Evolutionary conservation across 192 early-diverging fungal species (phyloP), one percentile per base, ranked within the genome.

Genomic region (Endogone sp.): DNA sequence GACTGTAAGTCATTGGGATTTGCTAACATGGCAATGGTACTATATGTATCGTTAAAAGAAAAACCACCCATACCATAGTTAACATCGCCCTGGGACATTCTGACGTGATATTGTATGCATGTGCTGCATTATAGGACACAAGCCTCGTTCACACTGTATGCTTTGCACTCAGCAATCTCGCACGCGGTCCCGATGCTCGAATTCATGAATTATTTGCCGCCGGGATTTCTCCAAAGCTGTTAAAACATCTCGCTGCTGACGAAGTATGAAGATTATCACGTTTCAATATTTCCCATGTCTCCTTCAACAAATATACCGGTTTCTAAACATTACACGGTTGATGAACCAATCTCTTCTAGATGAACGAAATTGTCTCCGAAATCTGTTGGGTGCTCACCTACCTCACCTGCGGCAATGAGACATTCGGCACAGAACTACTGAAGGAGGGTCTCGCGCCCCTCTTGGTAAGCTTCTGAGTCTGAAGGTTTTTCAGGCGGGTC

Each of bases 111-210:
- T n/a, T n/a, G n/a, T n/a, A n/a, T n/a, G n/a, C n/a, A n/a, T n/a
- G n/a, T n/a, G n/a, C n/a, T 49, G 49, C 3, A 63, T 57, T 10
- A 13, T 55, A 81, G 73, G 84, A 88, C 62, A 56, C 75, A 16
- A 65, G 68, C 28, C 59, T 89, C 23, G 68, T 88, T 11, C 90
- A 90, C 69, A 90, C 89, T 0, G 81, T 78, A 6, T 92, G 90
- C 74, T 90, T 92, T 77, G 89, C 90, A 4, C 59, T 92, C 31
- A 88, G 89, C 4, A 90, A 90, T 71, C 71, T 92, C 72, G 85
- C 88, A 2, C 87, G 88, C 62, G 82, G 80, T 23, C 84, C 86
- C n/a, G 81, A 83, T 64, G 69, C 85, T 0, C 80, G 81, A 25
- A 77, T 89, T 23, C 69, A 83, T 23, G 77, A 70, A 24, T 72